Percentiles rank a stretch among this genome's conserved stretches.
Conservation (phyloP, 2,329 filamentous ascomycete species). For the Apiospora sp. region DNA sequence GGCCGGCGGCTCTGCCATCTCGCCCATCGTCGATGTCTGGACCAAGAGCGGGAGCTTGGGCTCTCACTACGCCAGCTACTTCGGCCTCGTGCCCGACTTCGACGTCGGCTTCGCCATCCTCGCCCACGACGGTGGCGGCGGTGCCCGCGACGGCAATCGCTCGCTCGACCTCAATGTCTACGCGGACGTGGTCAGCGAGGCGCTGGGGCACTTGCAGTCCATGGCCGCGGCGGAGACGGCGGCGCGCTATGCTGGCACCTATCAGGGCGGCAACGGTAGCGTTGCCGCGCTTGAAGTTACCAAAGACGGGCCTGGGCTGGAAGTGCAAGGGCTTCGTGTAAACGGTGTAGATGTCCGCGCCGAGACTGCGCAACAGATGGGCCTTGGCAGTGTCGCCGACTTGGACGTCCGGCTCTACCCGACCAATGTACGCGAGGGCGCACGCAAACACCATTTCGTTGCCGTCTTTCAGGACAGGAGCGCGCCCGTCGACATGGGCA, state of each 20-base stretch:
- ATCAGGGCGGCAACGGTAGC: background rate
- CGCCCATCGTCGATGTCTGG: conserved; percentile 37
- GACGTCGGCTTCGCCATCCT: conserved; percentile 41
- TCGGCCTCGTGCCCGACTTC: conserved; percentile 37
- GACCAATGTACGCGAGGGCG: too few species aligned
- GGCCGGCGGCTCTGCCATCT: conserved; percentile 33
- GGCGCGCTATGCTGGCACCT: conserved; percentile 32
- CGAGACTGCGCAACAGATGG: background rate
- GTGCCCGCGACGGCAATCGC: conserved; percentile 40
- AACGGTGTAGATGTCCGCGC: background rate
- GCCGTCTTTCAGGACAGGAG: conserved; percentile 42
- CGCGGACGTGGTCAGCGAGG: conserved; percentile 42
- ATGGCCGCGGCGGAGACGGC: conserved; percentile 32
- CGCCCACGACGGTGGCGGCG: conserved; percentile 40
- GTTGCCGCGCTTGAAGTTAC: too few species aligned
- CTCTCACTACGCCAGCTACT: conserved; percentile 39
- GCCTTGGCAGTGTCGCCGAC: background rate
- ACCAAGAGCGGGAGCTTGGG: conserved; percentile 41
- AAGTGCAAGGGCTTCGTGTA: background rate
- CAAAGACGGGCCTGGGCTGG: background rate
- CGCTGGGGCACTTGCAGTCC: conserved; percentile 29
- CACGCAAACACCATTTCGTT: conserved; percentile 37
- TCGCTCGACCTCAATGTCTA: conserved; percentile 44
- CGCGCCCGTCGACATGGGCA: conserved; percentile 41
- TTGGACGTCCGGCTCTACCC: background rate